Percentiles rank a stretch among this genome's conserved stretches.
These are phyloP conservation scores for Teunomyces atbi DNA, from an alignment of 805 yeast species.

Conservation along the genomic window DNA sequence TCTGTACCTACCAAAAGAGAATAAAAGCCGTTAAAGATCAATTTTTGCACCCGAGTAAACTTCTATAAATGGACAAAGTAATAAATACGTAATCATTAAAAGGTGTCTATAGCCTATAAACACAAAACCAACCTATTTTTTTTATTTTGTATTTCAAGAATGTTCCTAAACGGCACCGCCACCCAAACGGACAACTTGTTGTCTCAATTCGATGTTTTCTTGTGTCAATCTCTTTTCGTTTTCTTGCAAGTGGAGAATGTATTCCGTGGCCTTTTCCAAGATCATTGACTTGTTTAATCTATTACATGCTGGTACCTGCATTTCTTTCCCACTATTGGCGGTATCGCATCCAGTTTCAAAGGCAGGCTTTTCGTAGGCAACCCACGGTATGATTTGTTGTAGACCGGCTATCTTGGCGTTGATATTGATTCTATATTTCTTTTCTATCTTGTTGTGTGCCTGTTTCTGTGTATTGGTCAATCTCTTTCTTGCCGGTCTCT, in stretches of 20 bases:
- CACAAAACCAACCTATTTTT: neutral
- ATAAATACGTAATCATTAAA: neutral
- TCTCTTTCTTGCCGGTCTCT: conserved; percentile 46
- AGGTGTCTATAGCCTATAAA: neutral
- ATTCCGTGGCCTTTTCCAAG: conserved; percentile 65
- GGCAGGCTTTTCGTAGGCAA: conserved; percentile 59
- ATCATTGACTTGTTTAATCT: conserved; percentile 65
- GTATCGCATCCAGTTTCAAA: conserved; percentile 43
- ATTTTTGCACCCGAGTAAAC: neutral
- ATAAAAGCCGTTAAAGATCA: neutral
- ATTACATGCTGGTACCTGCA: conserved; percentile 14
- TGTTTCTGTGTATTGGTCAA: conserved; percentile 59
- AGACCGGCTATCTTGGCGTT: conserved; percentile 68
- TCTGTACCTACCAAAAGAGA: too few species aligned
- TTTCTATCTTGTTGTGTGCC: conserved; percentile 73
- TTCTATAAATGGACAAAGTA: neutral
- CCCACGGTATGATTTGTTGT: conserved; percentile 67
- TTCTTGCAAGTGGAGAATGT: conserved; percentile 52
- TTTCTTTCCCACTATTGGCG: conserved; percentile 8
- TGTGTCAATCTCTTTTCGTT: conserved; percentile 11
- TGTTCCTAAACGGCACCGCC: neutral
- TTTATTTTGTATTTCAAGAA: neutral
- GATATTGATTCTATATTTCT: conserved; percentile 67
- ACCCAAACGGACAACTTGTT: conserved; percentile 3
- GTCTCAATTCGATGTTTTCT: conserved; percentile 1